Evolutionary conservation across 2,329 filamentous ascomycete genomes (phyloP).

Genomic region (Paecilomyces niveus): DNA sequence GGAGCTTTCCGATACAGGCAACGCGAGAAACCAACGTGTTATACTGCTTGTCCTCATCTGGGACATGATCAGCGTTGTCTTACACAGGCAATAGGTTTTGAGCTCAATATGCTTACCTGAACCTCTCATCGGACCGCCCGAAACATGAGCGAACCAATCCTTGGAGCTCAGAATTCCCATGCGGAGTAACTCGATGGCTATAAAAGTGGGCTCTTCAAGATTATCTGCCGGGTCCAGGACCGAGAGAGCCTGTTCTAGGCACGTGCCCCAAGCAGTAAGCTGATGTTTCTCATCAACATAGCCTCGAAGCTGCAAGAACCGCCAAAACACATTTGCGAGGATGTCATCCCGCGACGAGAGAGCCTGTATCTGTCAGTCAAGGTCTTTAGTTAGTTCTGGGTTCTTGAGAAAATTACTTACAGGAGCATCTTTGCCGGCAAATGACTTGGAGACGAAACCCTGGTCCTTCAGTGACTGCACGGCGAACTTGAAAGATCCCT

Average conservation of each 20-base stretch:
- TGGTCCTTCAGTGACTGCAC: constrained; percentile 62
- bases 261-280: constrained; percentile 77
- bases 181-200: constrained; percentile 79
- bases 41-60: constrained; percentile 67
- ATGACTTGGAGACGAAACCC: constrained; percentile 63
- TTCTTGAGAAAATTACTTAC: constrained; percentile 18
- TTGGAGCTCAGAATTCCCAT: constrained; percentile 70
- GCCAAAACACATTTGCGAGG: constrained; percentile 70
- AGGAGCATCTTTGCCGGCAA: constrained; percentile 48
- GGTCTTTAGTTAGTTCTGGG: constrained; percentile 4
- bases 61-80: constrained; percentile 25
- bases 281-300: constrained; percentile 75
- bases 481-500: constrained; percentile 29
- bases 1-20: constrained; percentile 72
- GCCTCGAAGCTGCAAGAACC: constrained; percentile 80
- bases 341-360: constrained; percentile 64
- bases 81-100: not conserved
- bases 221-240: constrained; percentile 51
- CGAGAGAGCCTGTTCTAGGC: constrained; percentile 63
- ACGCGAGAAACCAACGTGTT: constrained; percentile 80
- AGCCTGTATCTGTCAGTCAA: constrained; percentile 23
- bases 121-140: constrained; percentile 54
- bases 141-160: constrained; percentile 53
- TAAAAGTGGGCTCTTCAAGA: constrained; percentile 69
- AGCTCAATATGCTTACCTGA: constrained; percentile 28